Evolutionary conservation across 75 land plant genomes (phyloP).

Genomic region (Selaginella tamariscina): DNA sequence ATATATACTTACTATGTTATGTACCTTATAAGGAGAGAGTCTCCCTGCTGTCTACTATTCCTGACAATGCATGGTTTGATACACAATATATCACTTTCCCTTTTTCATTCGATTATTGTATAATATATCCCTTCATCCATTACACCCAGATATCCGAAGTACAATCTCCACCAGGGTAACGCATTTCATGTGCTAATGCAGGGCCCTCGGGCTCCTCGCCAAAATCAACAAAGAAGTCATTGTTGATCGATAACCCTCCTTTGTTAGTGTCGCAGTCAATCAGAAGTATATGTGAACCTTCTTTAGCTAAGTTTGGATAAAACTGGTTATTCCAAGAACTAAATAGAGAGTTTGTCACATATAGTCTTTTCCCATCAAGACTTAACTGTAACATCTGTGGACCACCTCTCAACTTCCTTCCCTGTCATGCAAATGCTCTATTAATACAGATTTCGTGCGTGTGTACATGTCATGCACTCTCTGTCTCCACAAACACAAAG

Average conservation of each 20-base stretch:
- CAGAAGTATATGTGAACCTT: conserved; percentile 88
- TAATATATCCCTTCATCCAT: too few species aligned
- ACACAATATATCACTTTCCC: too few species aligned
- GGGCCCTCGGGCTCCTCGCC: conserved; percentile 87
- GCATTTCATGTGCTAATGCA: conserved; percentile 92
- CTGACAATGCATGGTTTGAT: too few species aligned
- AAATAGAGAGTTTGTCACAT: conserved; percentile 89
- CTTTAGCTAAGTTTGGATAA: conserved; percentile 54
- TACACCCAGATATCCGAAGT: conserved; percentile 95
- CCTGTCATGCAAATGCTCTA: conserved; percentile 31
- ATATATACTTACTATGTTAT: too few species aligned
- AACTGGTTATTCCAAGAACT: conserved; percentile 93
- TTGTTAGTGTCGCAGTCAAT: conserved; percentile 77
- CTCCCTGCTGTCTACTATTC: too few species aligned
- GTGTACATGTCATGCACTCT: too few species aligned
- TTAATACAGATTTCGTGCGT: not conserved
- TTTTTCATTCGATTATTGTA: too few species aligned
- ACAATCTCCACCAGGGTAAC: conserved; percentile 98
- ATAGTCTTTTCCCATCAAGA: conserved; percentile 84
- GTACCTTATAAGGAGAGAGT: too few species aligned
- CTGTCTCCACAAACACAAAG: too few species aligned
- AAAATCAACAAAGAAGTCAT: conserved; percentile 87
- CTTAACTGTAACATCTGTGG: conserved; percentile 98
- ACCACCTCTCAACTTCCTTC: conserved; percentile 65
- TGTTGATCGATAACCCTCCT: conserved; percentile 70